Evolutionary conservation across 192 early-diverging fungal genomes (phyloP).

Genomic region (Coemansia sp.): DNA sequence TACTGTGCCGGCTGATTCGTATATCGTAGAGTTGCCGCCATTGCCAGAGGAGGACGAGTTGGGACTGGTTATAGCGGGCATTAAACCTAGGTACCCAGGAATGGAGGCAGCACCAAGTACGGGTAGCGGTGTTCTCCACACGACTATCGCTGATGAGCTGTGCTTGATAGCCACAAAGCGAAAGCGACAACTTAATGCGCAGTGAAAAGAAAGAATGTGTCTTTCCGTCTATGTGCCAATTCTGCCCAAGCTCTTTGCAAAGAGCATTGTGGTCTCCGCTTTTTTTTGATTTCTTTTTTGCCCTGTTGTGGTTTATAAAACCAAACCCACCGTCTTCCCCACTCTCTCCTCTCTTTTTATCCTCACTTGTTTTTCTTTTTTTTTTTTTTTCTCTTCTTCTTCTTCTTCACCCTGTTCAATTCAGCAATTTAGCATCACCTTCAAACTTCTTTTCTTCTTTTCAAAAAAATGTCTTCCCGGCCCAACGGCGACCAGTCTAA

Average conservation of each 20-base stretch:
- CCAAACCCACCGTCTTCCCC: background rate
- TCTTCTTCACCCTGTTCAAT: background rate
- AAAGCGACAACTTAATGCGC: background rate
- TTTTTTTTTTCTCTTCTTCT: constrained; percentile 9
- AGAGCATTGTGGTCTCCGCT: background rate
- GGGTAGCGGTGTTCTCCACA: background rate
- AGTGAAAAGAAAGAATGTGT: background rate
- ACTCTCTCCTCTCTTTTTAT: background rate
- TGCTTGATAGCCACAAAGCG: constrained; percentile 3
- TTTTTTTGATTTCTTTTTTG: background rate
- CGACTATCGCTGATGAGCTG: constrained; percentile 12
- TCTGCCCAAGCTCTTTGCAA: background rate
- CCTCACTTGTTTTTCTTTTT: background rate
- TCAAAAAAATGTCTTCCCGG: constrained; percentile 13
- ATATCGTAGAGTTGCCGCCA: background rate
- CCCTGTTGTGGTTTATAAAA: background rate
- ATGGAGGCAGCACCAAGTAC: background rate
- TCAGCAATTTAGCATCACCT: background rate
- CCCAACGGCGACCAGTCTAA: constrained; percentile 14
- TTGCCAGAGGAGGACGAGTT: background rate
- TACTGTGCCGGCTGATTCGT: background rate
- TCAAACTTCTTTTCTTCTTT: background rate
- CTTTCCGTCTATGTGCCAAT: background rate
- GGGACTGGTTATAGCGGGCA: background rate
- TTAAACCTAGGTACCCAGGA: background rate